phyloP scores from a whole-genome alignment of 1,139 yeast species.

The Debaryomyces sp. region DNA sequence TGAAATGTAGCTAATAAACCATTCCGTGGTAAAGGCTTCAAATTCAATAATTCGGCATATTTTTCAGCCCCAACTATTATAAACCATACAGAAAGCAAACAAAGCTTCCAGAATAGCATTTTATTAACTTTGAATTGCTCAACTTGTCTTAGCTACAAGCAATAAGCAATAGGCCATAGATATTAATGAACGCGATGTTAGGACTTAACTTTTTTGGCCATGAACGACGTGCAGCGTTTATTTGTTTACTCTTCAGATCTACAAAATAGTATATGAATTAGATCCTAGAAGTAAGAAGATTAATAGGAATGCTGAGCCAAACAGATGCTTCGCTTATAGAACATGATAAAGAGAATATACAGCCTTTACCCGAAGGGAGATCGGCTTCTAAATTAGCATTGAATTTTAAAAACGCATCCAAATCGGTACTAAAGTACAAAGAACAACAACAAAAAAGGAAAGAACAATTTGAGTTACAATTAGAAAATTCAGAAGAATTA shows the following conservation, averaged over 20 bases:
- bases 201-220: slow-evolving; percentile 7
- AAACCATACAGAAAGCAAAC: neutral
- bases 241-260: slow-evolving; percentile 9
- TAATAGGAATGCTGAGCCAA: slow-evolving; percentile 10
- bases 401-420: slow-evolving; percentile 32
- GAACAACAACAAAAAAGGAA: slow-evolving; percentile 37
- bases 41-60: slow-evolving; percentile 59
- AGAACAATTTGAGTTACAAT: slow-evolving; percentile 43
- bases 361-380: slow-evolving; percentile 70
- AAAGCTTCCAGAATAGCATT: slow-evolving; percentile 3
- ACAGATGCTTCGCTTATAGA: slow-evolving; percentile 60
- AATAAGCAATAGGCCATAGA: neutral
- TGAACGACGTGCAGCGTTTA: slow-evolving; percentile 4
- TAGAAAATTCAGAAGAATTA: slow-evolving; percentile 53
- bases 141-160: neutral
- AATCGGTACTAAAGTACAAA: slow-evolving; percentile 24
- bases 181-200: neutral
- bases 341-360: slow-evolving; percentile 77
- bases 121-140: neutral
- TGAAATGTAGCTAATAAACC: slow-evolving; percentile 67
- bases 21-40: slow-evolving; percentile 74
- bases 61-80: neutral
- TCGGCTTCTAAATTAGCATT: slow-evolving; percentile 62
- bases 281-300: neutral
- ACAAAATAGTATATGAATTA: neutral